Base-by-base conservation (phyloP, 441 rosid species). In the Gossypium lobatum region DNA sequence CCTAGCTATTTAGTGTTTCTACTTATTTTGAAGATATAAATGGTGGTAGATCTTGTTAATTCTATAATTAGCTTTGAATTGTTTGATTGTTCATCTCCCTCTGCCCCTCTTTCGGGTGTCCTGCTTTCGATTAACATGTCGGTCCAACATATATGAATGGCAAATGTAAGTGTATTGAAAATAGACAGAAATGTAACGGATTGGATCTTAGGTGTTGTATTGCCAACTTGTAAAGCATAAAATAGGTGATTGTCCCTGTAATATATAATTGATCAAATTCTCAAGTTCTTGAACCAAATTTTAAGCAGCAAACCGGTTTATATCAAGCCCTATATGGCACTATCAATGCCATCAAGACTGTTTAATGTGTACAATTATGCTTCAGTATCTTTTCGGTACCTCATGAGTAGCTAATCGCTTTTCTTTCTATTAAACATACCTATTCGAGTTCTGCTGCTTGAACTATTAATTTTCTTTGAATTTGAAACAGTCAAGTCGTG, bases 401-500 rank as follows among this genome's bases (percentile, higher is more conserved):
- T 62, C 17, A n/a, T 25, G 31, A 14, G 39, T 25, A 21, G 52
- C 20, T 63, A 7, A 57, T 71, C 37, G 70, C 31, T 46, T 55
- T 64, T 72, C 20, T 48, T 67, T 63, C 37, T 54, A 68, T 57
- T 75, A 37, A 31, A 64, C 70, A 57, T 16, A 64, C 48, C 64
- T 55, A 31, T 5, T 25, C 46, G 13, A 62, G 45, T 31, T 69
- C 6, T 63, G 31, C 26, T 73, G 53, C 26, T 8, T 18, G 17
- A 20, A 59, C 59, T 58, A 18, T 70, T 73, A 13, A 60, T 60
- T 73, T 26, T 42, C 68, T 72, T 70, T 59, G 26, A 73, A 74
- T 72, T 74, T 77, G 70, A 60, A 60, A 75, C 89, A 90, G 92
- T 78, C 97, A 90, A 78, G 92, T 89, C 55, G 95, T 88, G 66